These are phyloP conservation scores for Plasmodium relictum DNA, from an alignment of 169 alveolate genomes.

Conservation along the genomic window DNA sequence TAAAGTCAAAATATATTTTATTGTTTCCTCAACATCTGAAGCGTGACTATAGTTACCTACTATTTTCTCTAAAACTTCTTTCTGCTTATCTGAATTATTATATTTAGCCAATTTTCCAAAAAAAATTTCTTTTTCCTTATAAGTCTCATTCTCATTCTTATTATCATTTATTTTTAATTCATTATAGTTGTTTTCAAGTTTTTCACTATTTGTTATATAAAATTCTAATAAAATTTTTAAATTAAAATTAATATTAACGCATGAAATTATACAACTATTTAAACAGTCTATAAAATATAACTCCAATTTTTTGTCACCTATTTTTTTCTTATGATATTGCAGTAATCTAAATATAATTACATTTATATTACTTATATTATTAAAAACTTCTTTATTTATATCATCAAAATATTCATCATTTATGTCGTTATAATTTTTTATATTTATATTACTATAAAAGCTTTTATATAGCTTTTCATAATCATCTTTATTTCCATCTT, in stretches of 20 bases:
- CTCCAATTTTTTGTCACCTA: conserved; percentile 49
- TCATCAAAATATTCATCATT: neutral
- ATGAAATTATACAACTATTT: conserved; percentile 34
- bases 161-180: conserved; percentile 20
- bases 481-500: neutral
- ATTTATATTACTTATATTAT: neutral
- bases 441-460: neutral
- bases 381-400: neutral
- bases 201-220: conserved; percentile 41
- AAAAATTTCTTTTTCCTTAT: conserved; percentile 29
- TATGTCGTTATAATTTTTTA: neutral
- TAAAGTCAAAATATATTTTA: conserved; percentile 12
- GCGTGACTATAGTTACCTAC: conserved; percentile 19
- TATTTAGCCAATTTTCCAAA: conserved; percentile 28
- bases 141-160: conserved; percentile 2
- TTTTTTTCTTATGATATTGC: conserved; percentile 5
- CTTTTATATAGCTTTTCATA: neutral
- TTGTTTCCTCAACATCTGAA: conserved; percentile 20
- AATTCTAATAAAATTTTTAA: conserved; percentile 17
- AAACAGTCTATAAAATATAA: conserved; percentile 42
- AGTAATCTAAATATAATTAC: conserved; percentile 13
- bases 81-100: conserved; percentile 44
- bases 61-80: conserved; percentile 49
- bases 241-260: conserved; percentile 8
- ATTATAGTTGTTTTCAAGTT: conserved; percentile 29